Conservation (phyloP, 257 asterid species). For the Salvia miltiorrhiza region DNA sequence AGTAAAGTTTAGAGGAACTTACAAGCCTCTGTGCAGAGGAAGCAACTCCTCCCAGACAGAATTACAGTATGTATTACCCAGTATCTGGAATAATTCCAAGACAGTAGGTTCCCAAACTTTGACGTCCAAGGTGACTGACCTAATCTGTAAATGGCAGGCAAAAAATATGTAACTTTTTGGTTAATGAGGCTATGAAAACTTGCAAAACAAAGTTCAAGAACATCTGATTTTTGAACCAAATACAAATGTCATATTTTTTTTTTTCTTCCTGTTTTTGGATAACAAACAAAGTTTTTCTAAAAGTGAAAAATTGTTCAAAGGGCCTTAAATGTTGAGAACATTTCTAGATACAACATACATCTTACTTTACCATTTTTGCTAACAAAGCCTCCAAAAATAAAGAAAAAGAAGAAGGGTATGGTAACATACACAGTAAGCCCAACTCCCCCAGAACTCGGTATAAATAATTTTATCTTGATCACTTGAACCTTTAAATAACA, state of each 20-base stretch:
- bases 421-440: not conserved
- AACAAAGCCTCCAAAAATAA: not conserved
- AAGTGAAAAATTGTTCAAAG: not conserved
- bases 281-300: not conserved
- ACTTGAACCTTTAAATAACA: not conserved
- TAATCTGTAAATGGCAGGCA: constrained; percentile 53
- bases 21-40: constrained; percentile 51
- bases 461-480: not conserved
- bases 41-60: constrained; percentile 95
- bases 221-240: not conserved
- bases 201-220: not conserved
- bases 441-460: not conserved
- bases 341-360: not conserved
- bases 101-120: constrained; percentile 94
- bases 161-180: constrained; percentile 2
- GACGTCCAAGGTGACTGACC: constrained; percentile 90
- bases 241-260: not conserved
- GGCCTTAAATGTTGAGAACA: not conserved
- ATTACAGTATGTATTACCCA: constrained; percentile 84
- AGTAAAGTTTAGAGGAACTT: constrained; percentile 33
- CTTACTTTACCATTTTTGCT: not conserved
- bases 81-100: constrained; percentile 67
- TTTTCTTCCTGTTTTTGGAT: not conserved
- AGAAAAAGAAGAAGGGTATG: not conserved
- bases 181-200: not conserved